A percentile compares a stretch with the other conserved stretches of the same genome.
Conservation (phyloP, 73 alveolate species). For the Paramecium sexaurelia region DNA sequence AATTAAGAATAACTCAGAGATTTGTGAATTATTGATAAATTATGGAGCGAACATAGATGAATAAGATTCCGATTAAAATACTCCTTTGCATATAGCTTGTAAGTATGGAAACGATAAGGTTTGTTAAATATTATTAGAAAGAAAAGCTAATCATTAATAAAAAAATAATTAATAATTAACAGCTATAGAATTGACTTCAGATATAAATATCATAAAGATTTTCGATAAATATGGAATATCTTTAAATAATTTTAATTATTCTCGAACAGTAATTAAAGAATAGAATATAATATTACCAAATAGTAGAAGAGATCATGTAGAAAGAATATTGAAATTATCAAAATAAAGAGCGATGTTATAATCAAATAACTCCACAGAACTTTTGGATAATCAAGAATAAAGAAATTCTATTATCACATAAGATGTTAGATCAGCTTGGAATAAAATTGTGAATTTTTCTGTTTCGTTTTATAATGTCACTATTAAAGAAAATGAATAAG, state of each 20-base stretch:
- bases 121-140: neutral
- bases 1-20: neutral
- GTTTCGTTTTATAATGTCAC: neutral
- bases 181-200: neutral
- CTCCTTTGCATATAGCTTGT: conserved; percentile 51
- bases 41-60: neutral
- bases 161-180: conserved; percentile 30
- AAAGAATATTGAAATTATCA: neutral
- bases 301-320: neutral
- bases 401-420: neutral
- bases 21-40: neutral
- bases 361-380: neutral
- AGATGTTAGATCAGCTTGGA: conserved; percentile 26
- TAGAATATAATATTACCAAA: neutral
- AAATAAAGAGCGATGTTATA: neutral
- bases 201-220: neutral
- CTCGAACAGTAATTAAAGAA: neutral
- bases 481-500: neutral
- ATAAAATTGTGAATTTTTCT: neutral
- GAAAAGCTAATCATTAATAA: neutral
- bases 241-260: neutral
- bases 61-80: conserved; percentile 39
- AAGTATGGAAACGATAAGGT: neutral
- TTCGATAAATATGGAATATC: neutral
- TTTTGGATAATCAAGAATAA: neutral